These are phyloP conservation scores for Dendrocalamus sinicus DNA, from an alignment of 176 grass and related monocot genomes.

Conservation along the genomic window DNA sequence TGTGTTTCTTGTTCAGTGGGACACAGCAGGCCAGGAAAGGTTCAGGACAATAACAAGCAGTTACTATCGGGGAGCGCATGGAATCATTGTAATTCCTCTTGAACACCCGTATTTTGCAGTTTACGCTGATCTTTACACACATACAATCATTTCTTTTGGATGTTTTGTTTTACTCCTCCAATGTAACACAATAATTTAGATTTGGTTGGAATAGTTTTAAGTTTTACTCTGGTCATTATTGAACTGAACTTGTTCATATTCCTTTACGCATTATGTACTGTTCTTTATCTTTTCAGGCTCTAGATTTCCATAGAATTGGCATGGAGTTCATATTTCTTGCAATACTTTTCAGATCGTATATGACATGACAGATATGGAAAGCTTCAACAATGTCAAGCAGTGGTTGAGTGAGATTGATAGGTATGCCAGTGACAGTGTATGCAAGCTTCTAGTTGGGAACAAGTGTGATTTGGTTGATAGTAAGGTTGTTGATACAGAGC, in stretches of 20 bases:
- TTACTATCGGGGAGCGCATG: conserved; percentile 97
- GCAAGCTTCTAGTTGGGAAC: conserved; percentile 97
- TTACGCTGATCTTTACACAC: background rate
- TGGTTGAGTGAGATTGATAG: conserved; percentile 97
- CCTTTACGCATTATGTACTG: background rate
- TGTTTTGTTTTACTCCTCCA: background rate
- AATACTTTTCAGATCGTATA: conserved; percentile 75
- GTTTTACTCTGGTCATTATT: background rate
- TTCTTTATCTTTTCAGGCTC: background rate
- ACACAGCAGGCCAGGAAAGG: conserved; percentile 93
- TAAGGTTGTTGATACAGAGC: conserved; percentile 86
- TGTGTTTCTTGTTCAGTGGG: conserved; percentile 68
- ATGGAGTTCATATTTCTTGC: conserved; percentile 5
- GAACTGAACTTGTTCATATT: background rate
- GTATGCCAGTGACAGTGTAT: conserved; percentile 91
- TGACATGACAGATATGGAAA: conserved; percentile 86
- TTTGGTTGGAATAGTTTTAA: background rate
- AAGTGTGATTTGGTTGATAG: conserved; percentile 88
- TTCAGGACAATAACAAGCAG: conserved; percentile 97
- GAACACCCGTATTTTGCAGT: conserved; percentile 17
- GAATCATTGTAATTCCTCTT: conserved; percentile 77
- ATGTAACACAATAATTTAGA: background rate
- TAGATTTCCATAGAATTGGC: background rate
- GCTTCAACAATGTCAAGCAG: conserved; percentile 92
- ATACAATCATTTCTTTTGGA: background rate